These are phyloP conservation scores for Phytopythium oedochilum DNA, from an alignment of 352 stramenopile genomes.

Conservation along the genomic window DNA sequence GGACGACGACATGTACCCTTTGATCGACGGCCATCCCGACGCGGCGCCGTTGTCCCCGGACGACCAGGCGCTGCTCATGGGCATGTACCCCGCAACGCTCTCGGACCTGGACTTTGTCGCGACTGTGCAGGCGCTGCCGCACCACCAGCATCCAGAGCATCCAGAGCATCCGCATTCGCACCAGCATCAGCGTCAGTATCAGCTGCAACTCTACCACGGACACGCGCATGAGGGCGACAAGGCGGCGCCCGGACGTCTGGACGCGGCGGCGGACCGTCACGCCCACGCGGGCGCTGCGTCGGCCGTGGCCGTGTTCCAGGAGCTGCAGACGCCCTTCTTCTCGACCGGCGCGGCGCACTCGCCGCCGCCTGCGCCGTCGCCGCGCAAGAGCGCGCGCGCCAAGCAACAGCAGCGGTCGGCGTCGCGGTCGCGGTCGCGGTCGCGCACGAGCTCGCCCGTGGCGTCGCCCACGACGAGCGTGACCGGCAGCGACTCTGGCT, in stretches of 20 bases:
- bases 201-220: conserved; percentile 16
- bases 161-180: no score
- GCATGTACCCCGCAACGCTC: conserved; percentile 50
- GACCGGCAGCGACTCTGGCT: conserved; percentile 24
- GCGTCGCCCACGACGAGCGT: conserved; percentile 42
- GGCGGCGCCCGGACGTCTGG: neutral
- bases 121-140: conserved; percentile 43
- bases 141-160: conserved; percentile 18
- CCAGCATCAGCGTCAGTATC: conserved; percentile 17
- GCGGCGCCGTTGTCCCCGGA: conserved; percentile 34
- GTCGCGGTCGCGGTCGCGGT: conserved; percentile 13
- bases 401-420: conserved; percentile 5
- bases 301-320: conserved; percentile 14
- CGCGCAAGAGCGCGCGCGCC: conserved; percentile 2
- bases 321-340: conserved; percentile 15
- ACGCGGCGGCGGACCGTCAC: neutral
- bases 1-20: conserved; percentile 61
- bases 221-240: neutral
- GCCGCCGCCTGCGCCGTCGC: neutral
- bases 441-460: conserved; percentile 26
- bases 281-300: conserved; percentile 8
- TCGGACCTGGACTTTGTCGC: conserved; percentile 62
- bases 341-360: conserved; percentile 6
- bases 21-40: conserved; percentile 27
- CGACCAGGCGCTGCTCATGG: conserved; percentile 50